These are phyloP conservation scores for Tilletia horrida DNA, from an alignment of 1,284 basidiomycete genomes.

Conservation along the genomic window DNA sequence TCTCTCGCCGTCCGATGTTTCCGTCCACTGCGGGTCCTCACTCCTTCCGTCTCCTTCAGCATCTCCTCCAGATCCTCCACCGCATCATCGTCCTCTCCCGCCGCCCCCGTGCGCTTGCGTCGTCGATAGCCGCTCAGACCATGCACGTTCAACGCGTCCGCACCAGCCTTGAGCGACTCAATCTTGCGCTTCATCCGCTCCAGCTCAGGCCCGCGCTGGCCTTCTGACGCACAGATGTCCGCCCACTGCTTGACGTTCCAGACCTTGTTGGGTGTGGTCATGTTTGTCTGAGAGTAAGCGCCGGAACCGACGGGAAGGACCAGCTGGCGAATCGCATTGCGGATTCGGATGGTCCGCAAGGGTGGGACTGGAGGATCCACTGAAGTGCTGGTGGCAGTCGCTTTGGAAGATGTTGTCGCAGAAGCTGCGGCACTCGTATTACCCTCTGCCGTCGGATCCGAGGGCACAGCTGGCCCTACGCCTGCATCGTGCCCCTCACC, in stretches of 20 bases:
- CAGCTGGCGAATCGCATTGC: constrained; percentile 51
- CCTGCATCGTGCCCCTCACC: neutral
- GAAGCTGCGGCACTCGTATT: neutral
- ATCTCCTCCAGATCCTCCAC: constrained; percentile 3
- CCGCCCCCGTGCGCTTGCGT: constrained; percentile 27
- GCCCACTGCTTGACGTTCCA: constrained; percentile 53
- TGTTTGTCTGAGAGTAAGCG: constrained; percentile 52
- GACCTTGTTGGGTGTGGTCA: constrained; percentile 44
- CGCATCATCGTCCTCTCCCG: neutral
- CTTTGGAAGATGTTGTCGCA: neutral
- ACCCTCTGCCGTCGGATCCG: neutral
- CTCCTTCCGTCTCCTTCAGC: constrained; percentile 30
- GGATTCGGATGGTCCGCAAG: constrained; percentile 44
- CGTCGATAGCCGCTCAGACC: constrained; percentile 31
- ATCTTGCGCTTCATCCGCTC: constrained; percentile 46
- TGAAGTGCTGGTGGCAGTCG: neutral
- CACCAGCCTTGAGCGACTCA: constrained; percentile 23
- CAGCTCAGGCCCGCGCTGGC: constrained; percentile 49
- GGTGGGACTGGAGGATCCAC: constrained; percentile 20
- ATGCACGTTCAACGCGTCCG: neutral
- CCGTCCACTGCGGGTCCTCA: constrained; percentile 40
- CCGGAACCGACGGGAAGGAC: constrained; percentile 47
- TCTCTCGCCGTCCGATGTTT: constrained; percentile 2
- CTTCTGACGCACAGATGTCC: constrained; percentile 36
- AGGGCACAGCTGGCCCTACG: neutral